Conservation (phyloP, 176 grass and related monocot species). For the Oryza longistaminata region DNA sequence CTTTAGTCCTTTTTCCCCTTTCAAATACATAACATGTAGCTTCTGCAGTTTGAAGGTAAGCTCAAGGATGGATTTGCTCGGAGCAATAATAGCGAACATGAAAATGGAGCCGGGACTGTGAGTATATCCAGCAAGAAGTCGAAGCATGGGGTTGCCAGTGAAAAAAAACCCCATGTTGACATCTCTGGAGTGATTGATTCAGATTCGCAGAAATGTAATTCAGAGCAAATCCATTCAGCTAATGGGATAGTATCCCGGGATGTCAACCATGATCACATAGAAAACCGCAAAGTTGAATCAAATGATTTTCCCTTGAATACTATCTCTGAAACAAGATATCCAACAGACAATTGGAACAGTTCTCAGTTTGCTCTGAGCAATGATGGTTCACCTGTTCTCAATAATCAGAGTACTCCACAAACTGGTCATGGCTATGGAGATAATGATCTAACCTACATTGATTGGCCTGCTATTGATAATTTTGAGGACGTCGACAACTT, state of each 20-base stretch:
- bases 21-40: constrained; percentile 6
- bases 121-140: constrained; percentile 49
- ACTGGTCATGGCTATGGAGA: constrained; percentile 52
- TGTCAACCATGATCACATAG: constrained; percentile 24
- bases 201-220: constrained; percentile 46
- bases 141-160: constrained; percentile 36
- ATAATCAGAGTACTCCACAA: constrained; percentile 37
- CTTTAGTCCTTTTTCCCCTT: neutral
- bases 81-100: constrained; percentile 31
- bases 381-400: constrained; percentile 52
- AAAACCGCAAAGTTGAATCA: constrained; percentile 36
- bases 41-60: constrained; percentile 63
- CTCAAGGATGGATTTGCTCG: constrained; percentile 56
- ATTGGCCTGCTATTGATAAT: constrained; percentile 90
- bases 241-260: constrained; percentile 35
- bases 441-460: constrained; percentile 78
- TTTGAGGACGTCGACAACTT: constrained; percentile 85
- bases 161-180: constrained; percentile 32
- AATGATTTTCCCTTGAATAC: constrained; percentile 27
- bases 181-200: constrained; percentile 27
- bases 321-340: constrained; percentile 36
- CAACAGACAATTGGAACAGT: constrained; percentile 48
- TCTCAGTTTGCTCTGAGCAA: constrained; percentile 41
- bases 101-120: constrained; percentile 27
- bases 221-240: constrained; percentile 33